Evolutionary conservation across 2,329 filamentous ascomycete species (phyloP), one percentile per base, ranked within the genome.

Genomic region (Talaromyces sp.): DNA sequence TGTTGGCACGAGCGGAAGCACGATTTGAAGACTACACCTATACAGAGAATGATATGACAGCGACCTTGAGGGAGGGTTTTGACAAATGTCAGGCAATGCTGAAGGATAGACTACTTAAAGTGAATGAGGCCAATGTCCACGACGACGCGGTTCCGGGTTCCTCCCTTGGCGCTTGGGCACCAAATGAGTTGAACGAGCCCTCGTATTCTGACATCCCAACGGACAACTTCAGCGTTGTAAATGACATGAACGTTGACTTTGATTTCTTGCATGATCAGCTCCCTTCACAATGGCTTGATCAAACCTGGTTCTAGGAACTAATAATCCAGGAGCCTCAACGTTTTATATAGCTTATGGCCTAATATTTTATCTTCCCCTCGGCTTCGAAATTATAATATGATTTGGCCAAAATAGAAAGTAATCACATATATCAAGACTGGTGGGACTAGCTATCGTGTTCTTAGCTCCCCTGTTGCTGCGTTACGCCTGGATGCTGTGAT

Each of bases 1-100:
- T 68, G 37, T 45, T 72, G 52, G 72, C 69, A 4, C 71, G 72
- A 22, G 67, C 65, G 0, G 69, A 70, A 52, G 70, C 68, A 16
- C 57, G 62, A 11, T 60, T 71, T 13, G 58, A 65, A 8, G 67
- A 65, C 0, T 14, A 3, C 14, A 11, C 19, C 3, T 61, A 64
- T 1, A 14, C 47, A 1, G 56, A 69, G 2, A 66, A 43, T 13
- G 37, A 54, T 16, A 35, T 52, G 13, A 41, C 8, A 2, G 52
- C 54, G 3, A 3, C 7, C 16, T 41, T 43, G 27, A 35, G 27
- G 5, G 31, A 43, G 1, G 35, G 45, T 5, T 24, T 62, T 14
- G 27, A 43, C 3, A 54, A 22, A 54, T 62, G 47, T 31, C 33
- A 62, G 11, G 13, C 52, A n/a, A 54, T 62, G 22, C 24, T 62